Evolutionary conservation across 2,329 filamentous ascomycete genomes (phyloP).

Genomic region (Colletotrichum trifolii): DNA sequence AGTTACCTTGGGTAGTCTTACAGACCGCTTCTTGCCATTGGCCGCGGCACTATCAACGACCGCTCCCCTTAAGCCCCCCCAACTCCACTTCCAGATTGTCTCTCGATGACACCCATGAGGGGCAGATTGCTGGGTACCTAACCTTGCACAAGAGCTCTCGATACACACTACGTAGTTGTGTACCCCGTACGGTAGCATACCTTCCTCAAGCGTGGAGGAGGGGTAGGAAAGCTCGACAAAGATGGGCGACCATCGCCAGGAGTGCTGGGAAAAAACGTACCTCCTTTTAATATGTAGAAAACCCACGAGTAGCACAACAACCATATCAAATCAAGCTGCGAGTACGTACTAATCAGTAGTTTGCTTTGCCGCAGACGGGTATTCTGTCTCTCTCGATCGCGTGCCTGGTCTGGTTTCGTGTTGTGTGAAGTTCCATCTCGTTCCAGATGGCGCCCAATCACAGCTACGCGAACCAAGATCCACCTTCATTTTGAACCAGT

Average conservation of each 20-base stretch:
- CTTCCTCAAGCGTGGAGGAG: too few species aligned
- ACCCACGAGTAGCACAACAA: too few species aligned
- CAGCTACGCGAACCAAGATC: constrained; percentile 11
- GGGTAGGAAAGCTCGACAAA: too few species aligned
- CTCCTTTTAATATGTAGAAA: too few species aligned
- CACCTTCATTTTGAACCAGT: constrained; percentile 5
- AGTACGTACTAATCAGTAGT: neutral
- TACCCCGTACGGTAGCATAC: too few species aligned
- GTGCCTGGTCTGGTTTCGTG: constrained; percentile 28
- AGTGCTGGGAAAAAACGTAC: too few species aligned
- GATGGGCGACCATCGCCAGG: too few species aligned
- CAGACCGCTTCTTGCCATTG: constrained; percentile 28
- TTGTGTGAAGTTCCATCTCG: constrained; percentile 34
- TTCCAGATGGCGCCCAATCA: constrained; percentile 36
- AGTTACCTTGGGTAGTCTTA: constrained; percentile 3
- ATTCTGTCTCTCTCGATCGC: too few species aligned
- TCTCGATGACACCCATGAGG: constrained; percentile 19
- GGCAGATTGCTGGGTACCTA: constrained; percentile 1
- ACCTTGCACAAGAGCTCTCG: too few species aligned
- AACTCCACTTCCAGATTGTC: constrained; percentile 21
- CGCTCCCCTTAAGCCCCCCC: constrained; percentile 2
- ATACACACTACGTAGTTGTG: too few species aligned
- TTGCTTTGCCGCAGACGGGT: too few species aligned
- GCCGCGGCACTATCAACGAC: constrained; percentile 11
- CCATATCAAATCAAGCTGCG: neutral